Base-by-base conservation (phyloP, 768 basidiomycete species). In the Russula sp. region DNA sequence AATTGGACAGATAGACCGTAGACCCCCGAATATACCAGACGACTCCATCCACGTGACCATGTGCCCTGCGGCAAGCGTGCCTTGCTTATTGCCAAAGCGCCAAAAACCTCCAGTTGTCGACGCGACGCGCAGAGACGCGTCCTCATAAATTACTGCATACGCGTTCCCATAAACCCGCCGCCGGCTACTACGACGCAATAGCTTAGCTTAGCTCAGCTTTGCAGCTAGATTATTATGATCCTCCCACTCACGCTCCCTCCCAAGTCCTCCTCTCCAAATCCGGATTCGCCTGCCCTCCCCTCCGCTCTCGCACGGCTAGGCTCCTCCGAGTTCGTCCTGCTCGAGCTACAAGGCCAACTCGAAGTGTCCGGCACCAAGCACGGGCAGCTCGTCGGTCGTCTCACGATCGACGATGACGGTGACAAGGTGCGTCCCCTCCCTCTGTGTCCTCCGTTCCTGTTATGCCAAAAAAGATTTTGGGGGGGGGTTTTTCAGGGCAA, bases 311-410 rank as follows among this genome's bases (percentile, higher is more conserved):
- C 85, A 1, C 79, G 80, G 59, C 81, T 95, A 46, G 91, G 90
- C 16, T 79, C 88, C 65, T 85, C 87, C 46, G 90, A 93, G 69
- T 71, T 93, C 14, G 83, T 93, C 45, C 76, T 98, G 5, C 81
- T 98, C 56, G 94, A 98, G 69, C 77, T 97, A 5, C 95, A 98
- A 72, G 94, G 94, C 54, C 77, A 79, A 53, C 79, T 97, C 41
- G 84, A 88, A 48, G 84, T 88, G 36, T 87, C 90, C 58, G 82
- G 78, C 9, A 80, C 85, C 66, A 81, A 80, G 41, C 79, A 85
- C 32, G 88, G 86, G 5, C 82, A 86, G 64, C 70, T 89, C n/a
- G 83, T 96, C 5, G 94, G 93, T n/a, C 85, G 77, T 64, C 73
- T 97, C 11, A 81, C 76, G 47, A 75, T 92, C 7, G 86, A 88